Evolutionary conservation across 129 eudicot genomes (phyloP), one percentile per base, ranked within the genome.

Genomic region (Arctium minus): DNA sequence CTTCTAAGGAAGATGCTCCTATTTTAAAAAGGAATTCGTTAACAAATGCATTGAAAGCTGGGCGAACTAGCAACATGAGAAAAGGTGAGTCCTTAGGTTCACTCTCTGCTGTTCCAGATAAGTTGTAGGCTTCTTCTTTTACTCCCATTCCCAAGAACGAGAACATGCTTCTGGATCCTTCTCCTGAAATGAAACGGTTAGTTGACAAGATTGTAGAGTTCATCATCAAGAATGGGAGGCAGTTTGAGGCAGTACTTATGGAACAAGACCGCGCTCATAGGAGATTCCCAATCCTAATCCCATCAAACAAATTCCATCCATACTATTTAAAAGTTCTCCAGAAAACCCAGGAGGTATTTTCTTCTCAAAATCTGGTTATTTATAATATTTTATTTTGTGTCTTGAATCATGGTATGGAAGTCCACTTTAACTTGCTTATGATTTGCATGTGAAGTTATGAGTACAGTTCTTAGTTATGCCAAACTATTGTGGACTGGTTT

Each of bases 181-280:
- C 99, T 10, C 82, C 94, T 69, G 99, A 93, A 6, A 53, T 93
- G 42, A 96, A 90, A 87, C 88, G 83, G 81, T 74, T 89, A 77
- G 88, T 96, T 31, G 96, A 89, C 56, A 94, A 94, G 86, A 87
- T 96, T 46, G 97, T 92, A 29, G 99, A 96, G 64, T 89, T 96
- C 73, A 86, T 93, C 30, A 30, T 88, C 53, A 93, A 91, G 84
- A 92, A 96, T 62, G 99, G 99, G 38, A 93, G 89, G 83, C 93
- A 92, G 78, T 96, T 93, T 90, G 99, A 96, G 88, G 89, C 93
- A 31, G 91, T 92, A 35, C 96, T 96, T 70, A 64, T 92, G 50
- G 98, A 96, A 80, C 99, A 96, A 76, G 98, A 93, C 29, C 86
- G 94, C 32, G 89, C 88, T 76, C 94, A 90, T 85, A 96, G 97